A percentile compares a stretch with the other conserved stretches of the same genome.
Conservation (phyloP, 805 yeast genomes). For the Metschnikowia picachoensis region DNA sequence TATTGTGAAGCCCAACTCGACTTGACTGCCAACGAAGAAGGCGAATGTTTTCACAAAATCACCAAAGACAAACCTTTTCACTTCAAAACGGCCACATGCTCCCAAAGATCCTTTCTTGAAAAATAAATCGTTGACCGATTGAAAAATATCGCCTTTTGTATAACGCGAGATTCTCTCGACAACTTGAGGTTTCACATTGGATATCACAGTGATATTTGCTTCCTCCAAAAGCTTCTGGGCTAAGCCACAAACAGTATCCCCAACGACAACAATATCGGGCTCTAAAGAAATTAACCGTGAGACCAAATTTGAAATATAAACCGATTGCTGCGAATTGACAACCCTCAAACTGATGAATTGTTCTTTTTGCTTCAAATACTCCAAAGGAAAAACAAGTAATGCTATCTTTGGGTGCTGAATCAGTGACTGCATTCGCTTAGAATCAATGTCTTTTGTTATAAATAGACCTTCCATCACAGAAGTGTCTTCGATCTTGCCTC, state of each 20-base stretch:
- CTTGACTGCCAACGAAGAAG: slow-evolving; percentile 74
- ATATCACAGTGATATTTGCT: slow-evolving; percentile 77
- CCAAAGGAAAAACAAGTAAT: slow-evolving; percentile 83
- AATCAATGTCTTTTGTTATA: slow-evolving; percentile 78
- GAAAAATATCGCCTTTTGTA: slow-evolving; percentile 80
- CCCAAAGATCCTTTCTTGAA: slow-evolving; percentile 62
- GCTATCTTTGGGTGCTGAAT: slow-evolving; percentile 71
- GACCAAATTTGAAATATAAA: slow-evolving; percentile 76
- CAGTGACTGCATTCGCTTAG: slow-evolving; percentile 67
- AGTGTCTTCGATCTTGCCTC: slow-evolving; percentile 64
- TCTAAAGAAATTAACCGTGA: slow-evolving; percentile 69
- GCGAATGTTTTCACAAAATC: slow-evolving; percentile 64
- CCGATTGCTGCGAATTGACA: slow-evolving; percentile 81
- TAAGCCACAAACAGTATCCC: slow-evolving; percentile 75
- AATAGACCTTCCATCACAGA: slow-evolving; percentile 70
- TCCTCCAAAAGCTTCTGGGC: slow-evolving; percentile 70
- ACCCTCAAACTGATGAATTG: slow-evolving; percentile 80
- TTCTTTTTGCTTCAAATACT: slow-evolving; percentile 72
- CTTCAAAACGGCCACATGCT: slow-evolving; percentile 66
- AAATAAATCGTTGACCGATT: slow-evolving; percentile 81
- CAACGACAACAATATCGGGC: slow-evolving; percentile 77
- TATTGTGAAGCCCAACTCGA: slow-evolving; percentile 77
- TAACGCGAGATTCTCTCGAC: slow-evolving; percentile 73
- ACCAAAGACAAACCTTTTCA: slow-evolving; percentile 57
- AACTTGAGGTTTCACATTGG: slow-evolving; percentile 76